These are phyloP conservation scores for Bolboschoenus planiculmis DNA, from an alignment of 176 grass and related monocot genomes.

Conservation along the genomic window DNA sequence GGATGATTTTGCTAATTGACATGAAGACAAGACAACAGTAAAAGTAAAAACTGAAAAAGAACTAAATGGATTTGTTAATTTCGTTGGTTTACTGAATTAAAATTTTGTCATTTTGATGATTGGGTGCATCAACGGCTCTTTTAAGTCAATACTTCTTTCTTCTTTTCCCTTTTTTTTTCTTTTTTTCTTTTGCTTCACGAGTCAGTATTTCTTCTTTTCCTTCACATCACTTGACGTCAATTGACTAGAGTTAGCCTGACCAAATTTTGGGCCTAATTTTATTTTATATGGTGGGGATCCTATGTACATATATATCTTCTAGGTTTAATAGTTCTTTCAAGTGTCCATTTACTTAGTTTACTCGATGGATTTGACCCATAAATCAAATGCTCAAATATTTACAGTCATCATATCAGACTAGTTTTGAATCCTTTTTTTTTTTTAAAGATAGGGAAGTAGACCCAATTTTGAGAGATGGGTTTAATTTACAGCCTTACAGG, in stretches of 20 bases:
- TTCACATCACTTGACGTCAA: no score
- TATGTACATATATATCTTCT: background rate
- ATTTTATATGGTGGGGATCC: background rate
- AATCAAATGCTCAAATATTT: background rate
- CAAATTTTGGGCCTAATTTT: background rate
- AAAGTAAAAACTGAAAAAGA: background rate
- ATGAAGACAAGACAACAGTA: background rate
- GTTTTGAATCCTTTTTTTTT: no score
- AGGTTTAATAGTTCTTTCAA: background rate
- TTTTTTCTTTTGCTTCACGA: no score
- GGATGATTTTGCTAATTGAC: background rate
- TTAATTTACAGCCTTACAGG: no score
- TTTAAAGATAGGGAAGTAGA: no score
- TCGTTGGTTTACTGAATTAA: background rate
- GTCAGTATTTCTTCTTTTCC: no score
- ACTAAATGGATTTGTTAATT: background rate
- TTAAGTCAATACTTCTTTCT: no score
- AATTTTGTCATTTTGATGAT: background rate
- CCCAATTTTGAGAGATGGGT: no score
- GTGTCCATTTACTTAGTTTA: background rate
- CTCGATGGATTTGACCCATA: background rate
- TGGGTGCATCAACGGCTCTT: background rate
- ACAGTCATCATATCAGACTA: background rate
- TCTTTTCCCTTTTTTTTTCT: no score
- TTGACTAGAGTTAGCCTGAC: background rate